Percentiles rank a stretch among this genome's conserved stretches.
Evolutionary conservation across 495 filamentous ascomycete genomes (phyloP).

Genomic region (Penicillium pancosmium): DNA sequence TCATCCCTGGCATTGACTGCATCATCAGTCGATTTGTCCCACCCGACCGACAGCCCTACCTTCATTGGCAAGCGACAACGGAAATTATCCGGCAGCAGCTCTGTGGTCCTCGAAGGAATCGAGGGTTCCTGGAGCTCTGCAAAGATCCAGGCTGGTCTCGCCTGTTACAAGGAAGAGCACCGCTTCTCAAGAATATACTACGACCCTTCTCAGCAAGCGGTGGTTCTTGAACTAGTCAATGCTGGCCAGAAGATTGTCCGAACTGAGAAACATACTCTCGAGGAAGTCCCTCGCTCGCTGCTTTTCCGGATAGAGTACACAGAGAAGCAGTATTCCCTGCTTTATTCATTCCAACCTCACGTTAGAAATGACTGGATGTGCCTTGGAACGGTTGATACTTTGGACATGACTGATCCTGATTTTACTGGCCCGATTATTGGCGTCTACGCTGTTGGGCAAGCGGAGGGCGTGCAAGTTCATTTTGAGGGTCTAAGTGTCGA

Average conservation of each 20-base stretch:
- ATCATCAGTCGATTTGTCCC: slow-evolving; percentile 8
- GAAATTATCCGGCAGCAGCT: slow-evolving; percentile 3
- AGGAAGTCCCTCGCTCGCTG: neutral
- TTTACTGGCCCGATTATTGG: slow-evolving; percentile 27
- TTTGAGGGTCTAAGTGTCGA: slow-evolving; percentile 8
- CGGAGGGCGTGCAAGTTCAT: slow-evolving; percentile 5
- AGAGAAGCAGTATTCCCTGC: neutral
- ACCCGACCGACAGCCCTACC: slow-evolving; percentile 11
- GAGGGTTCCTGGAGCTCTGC: slow-evolving; percentile 5
- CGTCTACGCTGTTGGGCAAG: slow-evolving; percentile 16
- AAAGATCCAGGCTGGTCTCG: slow-evolving; percentile 16
- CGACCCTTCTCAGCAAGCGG: neutral
- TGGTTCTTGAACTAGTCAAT: slow-evolving; percentile 14
- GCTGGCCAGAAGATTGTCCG: slow-evolving; percentile 3
- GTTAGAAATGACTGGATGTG: slow-evolving; percentile 1
- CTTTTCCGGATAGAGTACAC: slow-evolving; percentile 9
- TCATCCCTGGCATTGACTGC: slow-evolving; percentile 8
- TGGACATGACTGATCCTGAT: slow-evolving; percentile 20
- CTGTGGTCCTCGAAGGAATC: slow-evolving; percentile 1
- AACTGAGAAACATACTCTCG: slow-evolving; percentile 8
- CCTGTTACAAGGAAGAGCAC: slow-evolving; percentile 24
- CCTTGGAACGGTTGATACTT: slow-evolving; percentile 16
- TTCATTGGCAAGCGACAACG: slow-evolving; percentile 23
- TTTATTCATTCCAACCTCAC: slow-evolving; percentile 5
- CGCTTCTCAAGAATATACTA: slow-evolving; percentile 15